These are phyloP conservation scores for Cladorrhinum samala DNA, from an alignment of 495 filamentous ascomycete species.

Conservation along the genomic window DNA sequence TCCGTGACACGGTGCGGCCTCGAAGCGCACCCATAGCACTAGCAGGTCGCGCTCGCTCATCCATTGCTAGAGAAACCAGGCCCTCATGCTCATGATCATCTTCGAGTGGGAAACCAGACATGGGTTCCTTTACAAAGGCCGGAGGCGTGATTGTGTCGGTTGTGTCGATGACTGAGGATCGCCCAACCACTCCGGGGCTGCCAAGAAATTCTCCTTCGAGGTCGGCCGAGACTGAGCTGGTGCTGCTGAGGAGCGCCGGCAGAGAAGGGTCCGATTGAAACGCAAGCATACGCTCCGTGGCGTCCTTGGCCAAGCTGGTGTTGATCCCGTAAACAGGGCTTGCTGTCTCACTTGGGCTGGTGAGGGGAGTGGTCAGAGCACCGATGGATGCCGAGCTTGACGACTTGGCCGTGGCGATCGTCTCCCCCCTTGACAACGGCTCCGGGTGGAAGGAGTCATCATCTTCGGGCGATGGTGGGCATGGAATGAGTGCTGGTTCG, in stretches of 20 bases:
- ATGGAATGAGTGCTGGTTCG: conserved; percentile 23
- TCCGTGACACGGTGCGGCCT: background rate
- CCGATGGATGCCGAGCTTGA: conserved; percentile 43
- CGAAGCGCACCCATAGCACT: background rate
- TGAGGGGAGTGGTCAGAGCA: conserved; percentile 37
- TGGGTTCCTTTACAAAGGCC: conserved; percentile 40
- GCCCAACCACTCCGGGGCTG: conserved; percentile 39
- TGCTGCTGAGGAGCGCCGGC: conserved; percentile 69
- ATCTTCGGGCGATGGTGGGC: conserved; percentile 49
- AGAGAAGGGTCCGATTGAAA: conserved; percentile 70
- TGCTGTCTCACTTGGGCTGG: conserved; percentile 45
- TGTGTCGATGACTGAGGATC: conserved; percentile 37
- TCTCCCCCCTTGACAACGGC: conserved; percentile 30
- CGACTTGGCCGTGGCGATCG: conserved; percentile 35
- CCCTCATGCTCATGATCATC: conserved; percentile 21
- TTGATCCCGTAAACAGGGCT: conserved; percentile 53
- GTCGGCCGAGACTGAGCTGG: conserved; percentile 68
- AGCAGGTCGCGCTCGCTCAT: conserved; percentile 3
- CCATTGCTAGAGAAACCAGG: conserved; percentile 19
- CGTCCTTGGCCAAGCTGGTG: conserved; percentile 47
- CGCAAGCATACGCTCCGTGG: conserved; percentile 52
- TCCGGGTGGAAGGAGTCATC: conserved; percentile 24
- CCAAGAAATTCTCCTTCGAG: conserved; percentile 49
- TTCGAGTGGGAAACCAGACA: conserved; percentile 36
- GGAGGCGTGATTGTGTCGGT: conserved; percentile 50